Evolutionary conservation across 345 rosid species (phyloP).

Genomic region (Lenwebbia sp.): DNA sequence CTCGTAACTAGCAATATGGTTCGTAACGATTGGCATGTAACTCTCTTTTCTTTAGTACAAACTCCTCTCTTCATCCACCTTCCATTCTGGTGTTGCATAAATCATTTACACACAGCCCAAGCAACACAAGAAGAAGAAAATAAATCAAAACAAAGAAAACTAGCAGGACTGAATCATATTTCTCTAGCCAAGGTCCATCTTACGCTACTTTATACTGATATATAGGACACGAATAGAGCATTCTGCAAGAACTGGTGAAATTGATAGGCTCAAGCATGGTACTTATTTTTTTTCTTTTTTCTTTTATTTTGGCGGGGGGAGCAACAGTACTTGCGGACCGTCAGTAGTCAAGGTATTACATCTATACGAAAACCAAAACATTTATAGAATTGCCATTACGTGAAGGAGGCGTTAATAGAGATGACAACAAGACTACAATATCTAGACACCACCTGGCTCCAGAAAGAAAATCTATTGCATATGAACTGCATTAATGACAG

Average conservation of each 20-base stretch:
- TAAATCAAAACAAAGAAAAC: not conserved
- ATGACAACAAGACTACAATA: not conserved
- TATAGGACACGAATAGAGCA: not conserved
- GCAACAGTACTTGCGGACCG: not conserved
- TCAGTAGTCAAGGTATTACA: not conserved
- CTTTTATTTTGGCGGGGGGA: too few species aligned
- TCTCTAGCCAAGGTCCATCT: not conserved
- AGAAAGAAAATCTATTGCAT: not conserved
- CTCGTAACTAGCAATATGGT: not conserved
- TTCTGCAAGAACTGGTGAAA: not conserved
- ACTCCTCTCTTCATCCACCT: not conserved
- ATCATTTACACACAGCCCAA: not conserved
- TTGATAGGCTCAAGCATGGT: not conserved
- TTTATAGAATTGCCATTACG: not conserved
- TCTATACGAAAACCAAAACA: not conserved
- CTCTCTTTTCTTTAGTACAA: not conserved
- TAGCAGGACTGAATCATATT: not conserved
- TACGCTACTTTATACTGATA: not conserved
- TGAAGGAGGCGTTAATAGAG: not conserved
- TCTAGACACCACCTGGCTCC: not conserved
- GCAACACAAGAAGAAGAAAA: not conserved
- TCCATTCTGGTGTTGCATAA: not conserved
- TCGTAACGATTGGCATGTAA: not conserved
- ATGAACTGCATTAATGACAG: not conserved
- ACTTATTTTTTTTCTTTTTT: not conserved